phyloP scores from a whole-genome alignment of 2,329 filamentous ascomycete genomes.

The Podosphaera aphanis region DNA sequence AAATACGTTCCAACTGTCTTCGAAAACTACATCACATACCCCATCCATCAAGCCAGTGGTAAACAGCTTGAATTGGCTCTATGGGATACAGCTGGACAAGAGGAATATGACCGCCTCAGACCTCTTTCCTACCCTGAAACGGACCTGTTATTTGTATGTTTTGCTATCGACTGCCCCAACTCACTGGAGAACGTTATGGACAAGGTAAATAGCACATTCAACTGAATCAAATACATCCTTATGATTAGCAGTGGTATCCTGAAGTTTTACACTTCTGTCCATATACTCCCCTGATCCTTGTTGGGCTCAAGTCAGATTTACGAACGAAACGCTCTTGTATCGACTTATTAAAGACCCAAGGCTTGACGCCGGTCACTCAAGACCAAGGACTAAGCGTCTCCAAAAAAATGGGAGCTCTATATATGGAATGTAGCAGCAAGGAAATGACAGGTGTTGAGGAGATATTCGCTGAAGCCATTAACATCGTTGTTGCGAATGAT shows the following conservation, averaged over 20 bases:
- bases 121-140: conserved; percentile 96
- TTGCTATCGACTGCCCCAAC: conserved; percentile 95
- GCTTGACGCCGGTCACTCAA: conserved; percentile 76
- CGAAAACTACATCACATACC: conserved; percentile 98
- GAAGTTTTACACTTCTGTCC: conserved; percentile 98
- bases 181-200: conserved; percentile 96
- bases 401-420: conserved; percentile 77
- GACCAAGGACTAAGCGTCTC: conserved; percentile 78
- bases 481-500: conserved; percentile 69
- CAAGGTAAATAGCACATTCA: conserved; percentile 40
- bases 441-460: conserved; percentile 92
- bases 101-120: conserved; percentile 90
- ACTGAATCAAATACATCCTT: not conserved
- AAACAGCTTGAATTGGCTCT: conserved; percentile 92
- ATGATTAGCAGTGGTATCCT: conserved; percentile 61
- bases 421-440: conserved; percentile 97
- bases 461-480: conserved; percentile 79
- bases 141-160: conserved; percentile 93
- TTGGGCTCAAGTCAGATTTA: conserved; percentile 91
- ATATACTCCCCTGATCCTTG: conserved; percentile 82
- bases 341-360: conserved; percentile 95
- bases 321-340: conserved; percentile 91
- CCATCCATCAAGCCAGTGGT: conserved; percentile 62
- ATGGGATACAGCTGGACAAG: conserved; percentile 96
- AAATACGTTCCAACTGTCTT: conserved; percentile 99